Evolutionary conservation across 805 yeast genomes (phyloP), one percentile per base, ranked within the genome.

Genomic region (Danielia oregonensis): DNA sequence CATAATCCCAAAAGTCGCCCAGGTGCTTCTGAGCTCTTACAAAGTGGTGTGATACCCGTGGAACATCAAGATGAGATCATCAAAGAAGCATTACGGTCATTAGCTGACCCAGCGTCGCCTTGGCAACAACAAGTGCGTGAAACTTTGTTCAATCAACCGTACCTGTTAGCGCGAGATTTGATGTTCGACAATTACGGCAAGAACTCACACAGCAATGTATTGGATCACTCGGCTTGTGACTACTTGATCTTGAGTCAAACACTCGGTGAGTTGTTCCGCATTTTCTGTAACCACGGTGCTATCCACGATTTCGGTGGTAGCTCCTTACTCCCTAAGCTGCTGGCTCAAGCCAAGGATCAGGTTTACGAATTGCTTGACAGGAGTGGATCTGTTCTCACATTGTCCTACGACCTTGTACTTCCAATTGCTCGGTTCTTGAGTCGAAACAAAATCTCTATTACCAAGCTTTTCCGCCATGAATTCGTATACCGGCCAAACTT

Each of bases 101-200:
- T 93, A 38, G 83, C 95, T 0, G 89, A 88, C 55, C 91, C 96
- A 0, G 79, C 93, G 0, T 86, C 96, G 0, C 89, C 95, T 1
- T 88, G 96, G 94, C 93, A 89, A 45, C 86, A 80, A 43, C 95
- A 88, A 55, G 96, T 93, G 0, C 74, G 96, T 51, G 84, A 82
- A 35, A 83, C 93, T 0, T 62, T 93, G 23, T 93, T 93, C 57
- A 71, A 84, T 11, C 94, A 86, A 48, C 88, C 96, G 0, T 82
- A 87, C 49, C 81, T 82, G 57, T 70, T 85, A 39, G 95, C 95
- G 0, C 79, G 82, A 44, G 96, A 87, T 55, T 74, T 87, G 10
- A 65, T 93, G 40, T 93, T 84, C 57, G 97, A 89, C 39, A 70
- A 70, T 30, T 51, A 49, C 36, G 54, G 61, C 11, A 53, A 55